Conservation (phyloP, 768 basidiomycete genomes). For the Lactarius akahatsu region DNA sequence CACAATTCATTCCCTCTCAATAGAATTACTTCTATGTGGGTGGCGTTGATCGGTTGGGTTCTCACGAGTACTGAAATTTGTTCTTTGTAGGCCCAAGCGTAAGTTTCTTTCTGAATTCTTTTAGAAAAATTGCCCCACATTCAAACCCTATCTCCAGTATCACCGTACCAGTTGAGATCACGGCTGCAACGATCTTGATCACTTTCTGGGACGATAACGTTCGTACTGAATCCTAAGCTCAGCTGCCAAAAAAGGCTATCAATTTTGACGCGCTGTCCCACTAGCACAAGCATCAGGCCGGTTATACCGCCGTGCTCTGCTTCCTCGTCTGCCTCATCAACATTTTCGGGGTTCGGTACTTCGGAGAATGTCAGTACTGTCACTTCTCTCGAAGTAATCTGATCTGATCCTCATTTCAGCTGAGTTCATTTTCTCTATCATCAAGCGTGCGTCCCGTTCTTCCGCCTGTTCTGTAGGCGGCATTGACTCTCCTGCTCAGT, state of each 20-base stretch:
- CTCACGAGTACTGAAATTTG: constrained; percentile 11
- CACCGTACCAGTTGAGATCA: constrained; percentile 70
- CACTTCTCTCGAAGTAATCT: not conserved
- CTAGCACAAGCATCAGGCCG: constrained; percentile 49
- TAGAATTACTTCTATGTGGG: constrained; percentile 55
- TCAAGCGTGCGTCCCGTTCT: constrained; percentile 58
- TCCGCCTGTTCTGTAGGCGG: constrained; percentile 10
- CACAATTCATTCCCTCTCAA: constrained; percentile 1
- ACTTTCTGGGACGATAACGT: constrained; percentile 71
- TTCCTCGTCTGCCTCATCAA: constrained; percentile 61
- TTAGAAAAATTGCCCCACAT: not conserved
- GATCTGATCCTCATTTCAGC: constrained; percentile 35
- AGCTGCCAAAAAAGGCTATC: not conserved
- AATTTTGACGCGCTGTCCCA: not conserved
- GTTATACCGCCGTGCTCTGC: constrained; percentile 60
- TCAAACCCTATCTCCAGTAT: constrained; percentile 35
- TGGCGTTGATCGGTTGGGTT: constrained; percentile 27
- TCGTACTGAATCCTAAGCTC: constrained; percentile 26
- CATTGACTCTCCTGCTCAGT: constrained; percentile 40
- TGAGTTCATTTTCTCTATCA: constrained; percentile 64
- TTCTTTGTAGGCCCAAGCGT: constrained; percentile 36
- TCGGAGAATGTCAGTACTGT: constrained; percentile 50
- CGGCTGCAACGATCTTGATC: constrained; percentile 66
- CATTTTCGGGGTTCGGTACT: constrained; percentile 68
- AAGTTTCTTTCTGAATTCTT: not conserved